Conservation (phyloP, 2,329 filamentous ascomycete genomes). For the Neofusicoccum kwambonambiense region DNA sequence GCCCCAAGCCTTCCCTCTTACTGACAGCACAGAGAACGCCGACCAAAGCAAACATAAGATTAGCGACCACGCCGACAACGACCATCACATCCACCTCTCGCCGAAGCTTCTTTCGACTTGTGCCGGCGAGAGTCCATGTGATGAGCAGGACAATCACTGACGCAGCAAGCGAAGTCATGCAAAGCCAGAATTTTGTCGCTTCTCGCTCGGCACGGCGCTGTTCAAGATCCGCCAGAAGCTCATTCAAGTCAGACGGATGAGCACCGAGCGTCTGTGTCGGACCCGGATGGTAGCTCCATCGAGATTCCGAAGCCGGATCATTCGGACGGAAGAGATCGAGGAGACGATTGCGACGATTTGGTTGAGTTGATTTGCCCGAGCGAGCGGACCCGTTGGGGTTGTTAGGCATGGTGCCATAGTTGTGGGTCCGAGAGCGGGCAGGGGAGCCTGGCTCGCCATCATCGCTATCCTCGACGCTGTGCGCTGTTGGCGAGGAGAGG, state of each 20-base stretch:
- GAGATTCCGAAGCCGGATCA: background rate
- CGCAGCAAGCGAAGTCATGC: conserved; percentile 55
- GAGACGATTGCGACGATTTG: background rate
- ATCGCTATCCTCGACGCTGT: conserved; percentile 22
- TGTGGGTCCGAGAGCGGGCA: conserved; percentile 34
- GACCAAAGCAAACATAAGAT: conserved; percentile 62
- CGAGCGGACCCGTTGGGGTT: background rate
- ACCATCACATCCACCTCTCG: conserved; percentile 74
- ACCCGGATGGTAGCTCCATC: background rate
- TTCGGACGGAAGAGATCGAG: conserved; percentile 14
- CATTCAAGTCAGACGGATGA: background rate
- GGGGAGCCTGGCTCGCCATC: conserved; percentile 21
- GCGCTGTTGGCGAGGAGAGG: conserved; percentile 28
- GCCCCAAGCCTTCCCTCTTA: conserved; percentile 46
- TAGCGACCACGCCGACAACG: conserved; percentile 66
- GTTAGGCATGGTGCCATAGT: conserved; percentile 12
- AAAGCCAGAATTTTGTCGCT: conserved; percentile 35
- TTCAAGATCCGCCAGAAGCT: conserved; percentile 20
- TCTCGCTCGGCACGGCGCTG: conserved; percentile 33
- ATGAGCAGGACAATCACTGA: conserved; percentile 65
- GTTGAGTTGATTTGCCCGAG: conserved; percentile 16
- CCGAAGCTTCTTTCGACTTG: conserved; percentile 65
- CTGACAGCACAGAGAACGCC: conserved; percentile 61
- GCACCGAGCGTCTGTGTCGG: conserved; percentile 3
- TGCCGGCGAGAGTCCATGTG: conserved; percentile 63